phyloP scores from a whole-genome alignment of 768 basidiomycete species.

The Tylopilus intermedius region DNA sequence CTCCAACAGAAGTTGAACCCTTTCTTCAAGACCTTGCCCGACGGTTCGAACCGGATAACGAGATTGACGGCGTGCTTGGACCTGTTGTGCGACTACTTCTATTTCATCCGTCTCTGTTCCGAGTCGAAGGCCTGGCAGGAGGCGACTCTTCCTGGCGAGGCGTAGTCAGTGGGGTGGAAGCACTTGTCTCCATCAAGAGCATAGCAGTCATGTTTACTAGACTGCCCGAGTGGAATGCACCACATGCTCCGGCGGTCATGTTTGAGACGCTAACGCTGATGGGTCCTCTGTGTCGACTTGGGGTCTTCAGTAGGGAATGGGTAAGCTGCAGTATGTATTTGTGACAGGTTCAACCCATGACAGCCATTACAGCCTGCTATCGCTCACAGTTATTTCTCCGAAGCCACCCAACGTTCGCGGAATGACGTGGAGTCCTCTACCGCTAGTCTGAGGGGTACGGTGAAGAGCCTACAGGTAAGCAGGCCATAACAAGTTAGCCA shows the following conservation, averaged over 20 bases:
- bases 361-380: constrained; percentile 57
- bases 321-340: constrained; percentile 36
- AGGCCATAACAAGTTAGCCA: not conserved
- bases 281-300: constrained; percentile 80
- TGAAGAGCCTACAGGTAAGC: constrained; percentile 77
- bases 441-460: constrained; percentile 78
- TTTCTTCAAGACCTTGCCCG: constrained; percentile 81
- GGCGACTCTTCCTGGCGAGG: constrained; percentile 83
- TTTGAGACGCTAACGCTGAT: constrained; percentile 69
- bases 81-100: constrained; percentile 61
- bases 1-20: constrained; percentile 63
- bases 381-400: constrained; percentile 76
- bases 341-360: not conserved
- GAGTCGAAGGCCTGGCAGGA: constrained; percentile 66
- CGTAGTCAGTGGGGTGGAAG: constrained; percentile 74
- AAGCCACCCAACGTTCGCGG: constrained; percentile 69
- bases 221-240: constrained; percentile 70
- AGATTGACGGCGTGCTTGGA: constrained; percentile 74
- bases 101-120: constrained; percentile 59
- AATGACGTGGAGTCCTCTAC: constrained; percentile 79
- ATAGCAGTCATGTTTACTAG: constrained; percentile 78
- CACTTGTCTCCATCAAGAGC: constrained; percentile 73
- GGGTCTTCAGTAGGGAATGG: constrained; percentile 88
- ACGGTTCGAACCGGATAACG: constrained; percentile 76
- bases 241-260: constrained; percentile 47